Conservation (phyloP, 805 yeast genomes). For the Nakazawaea laoshanensis region DNA sequence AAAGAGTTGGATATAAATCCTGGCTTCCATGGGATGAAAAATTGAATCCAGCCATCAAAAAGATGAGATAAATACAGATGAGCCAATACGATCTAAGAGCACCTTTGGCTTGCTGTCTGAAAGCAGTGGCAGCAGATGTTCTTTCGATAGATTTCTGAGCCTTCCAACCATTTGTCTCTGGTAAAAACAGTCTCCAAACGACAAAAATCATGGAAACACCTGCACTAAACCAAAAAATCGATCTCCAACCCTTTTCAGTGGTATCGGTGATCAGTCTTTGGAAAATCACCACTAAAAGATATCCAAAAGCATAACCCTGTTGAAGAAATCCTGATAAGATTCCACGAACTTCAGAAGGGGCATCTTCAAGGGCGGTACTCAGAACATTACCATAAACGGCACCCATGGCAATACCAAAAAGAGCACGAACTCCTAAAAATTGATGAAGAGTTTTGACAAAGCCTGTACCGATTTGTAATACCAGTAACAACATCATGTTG, state of each 20-base stretch:
- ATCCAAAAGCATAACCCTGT: slow-evolving; percentile 73
- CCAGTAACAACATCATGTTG: slow-evolving; percentile 36
- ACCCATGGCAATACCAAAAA: slow-evolving; percentile 55
- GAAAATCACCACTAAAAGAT: slow-evolving; percentile 55
- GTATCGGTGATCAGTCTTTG: slow-evolving; percentile 53
- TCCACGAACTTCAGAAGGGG: slow-evolving; percentile 46
- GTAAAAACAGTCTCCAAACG: slow-evolving; percentile 31
- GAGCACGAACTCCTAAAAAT: slow-evolving; percentile 53
- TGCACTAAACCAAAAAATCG: slow-evolving; percentile 63
- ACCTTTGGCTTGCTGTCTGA: slow-evolving; percentile 20
- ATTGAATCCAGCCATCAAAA: slow-evolving; percentile 56
- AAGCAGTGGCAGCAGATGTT: slow-evolving; percentile 21
- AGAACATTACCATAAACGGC: slow-evolving; percentile 48
- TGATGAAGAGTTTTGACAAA: slow-evolving; percentile 47
- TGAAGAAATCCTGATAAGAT: slow-evolving; percentile 63
- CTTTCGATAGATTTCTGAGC: slow-evolving; percentile 28
- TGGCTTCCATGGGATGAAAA: slow-evolving; percentile 57
- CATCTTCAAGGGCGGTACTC: slow-evolving; percentile 44
- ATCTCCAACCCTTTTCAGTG: slow-evolving; percentile 49
- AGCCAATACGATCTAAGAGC: slow-evolving; percentile 48
- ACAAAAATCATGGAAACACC: slow-evolving; percentile 38
- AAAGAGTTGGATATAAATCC: slow-evolving; percentile 50
- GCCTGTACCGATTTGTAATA: slow-evolving; percentile 55
- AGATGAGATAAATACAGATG: slow-evolving; percentile 43
- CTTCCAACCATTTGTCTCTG: slow-evolving; percentile 46